Conservation (phyloP, 2,329 filamentous ascomycete species). For the Fusarium equiseti region DNA sequence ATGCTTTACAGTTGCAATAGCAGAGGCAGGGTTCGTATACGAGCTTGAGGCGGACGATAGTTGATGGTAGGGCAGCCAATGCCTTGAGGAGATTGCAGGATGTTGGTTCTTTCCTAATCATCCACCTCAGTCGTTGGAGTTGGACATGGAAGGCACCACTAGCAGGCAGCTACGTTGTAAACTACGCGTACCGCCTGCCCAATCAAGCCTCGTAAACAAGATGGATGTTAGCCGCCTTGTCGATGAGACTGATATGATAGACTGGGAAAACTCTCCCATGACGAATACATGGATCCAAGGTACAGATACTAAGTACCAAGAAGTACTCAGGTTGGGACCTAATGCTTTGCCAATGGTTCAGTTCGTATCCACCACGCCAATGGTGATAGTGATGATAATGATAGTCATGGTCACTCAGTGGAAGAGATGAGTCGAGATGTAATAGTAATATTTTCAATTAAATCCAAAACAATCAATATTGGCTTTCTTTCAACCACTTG, state of each 20-base stretch:
- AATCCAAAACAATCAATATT: slow-evolving; percentile 17
- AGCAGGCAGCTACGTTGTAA: slow-evolving; percentile 14
- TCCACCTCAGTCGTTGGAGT: slow-evolving; percentile 15
- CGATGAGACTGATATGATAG: background rate
- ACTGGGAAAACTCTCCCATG: background rate
- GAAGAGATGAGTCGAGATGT: background rate
- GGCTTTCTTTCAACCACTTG: slow-evolving; percentile 5
- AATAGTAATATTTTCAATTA: slow-evolving; percentile 14
- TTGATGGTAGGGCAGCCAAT: slow-evolving; percentile 13
- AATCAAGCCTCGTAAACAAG: slow-evolving; percentile 16
- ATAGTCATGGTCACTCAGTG: slow-evolving; percentile 1
- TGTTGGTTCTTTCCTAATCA: slow-evolving; percentile 19
- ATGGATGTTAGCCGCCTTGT: slow-evolving; percentile 13
- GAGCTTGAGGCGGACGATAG: slow-evolving; percentile 22
- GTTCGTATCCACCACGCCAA: slow-evolving; percentile 14
- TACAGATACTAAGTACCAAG: background rate
- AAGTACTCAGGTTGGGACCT: background rate
- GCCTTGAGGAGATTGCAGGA: slow-evolving; percentile 44
- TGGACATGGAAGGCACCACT: slow-evolving; percentile 17
- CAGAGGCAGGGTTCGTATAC: slow-evolving; percentile 22
- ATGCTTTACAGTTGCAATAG: background rate
- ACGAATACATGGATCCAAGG: background rate
- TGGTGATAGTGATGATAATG: slow-evolving; percentile 1
- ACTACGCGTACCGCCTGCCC: slow-evolving; percentile 4
- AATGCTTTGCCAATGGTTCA: slow-evolving; percentile 24